phyloP scores from a whole-genome alignment of 2,329 filamentous ascomycete genomes.

The Talaromyces rugulosus region DNA sequence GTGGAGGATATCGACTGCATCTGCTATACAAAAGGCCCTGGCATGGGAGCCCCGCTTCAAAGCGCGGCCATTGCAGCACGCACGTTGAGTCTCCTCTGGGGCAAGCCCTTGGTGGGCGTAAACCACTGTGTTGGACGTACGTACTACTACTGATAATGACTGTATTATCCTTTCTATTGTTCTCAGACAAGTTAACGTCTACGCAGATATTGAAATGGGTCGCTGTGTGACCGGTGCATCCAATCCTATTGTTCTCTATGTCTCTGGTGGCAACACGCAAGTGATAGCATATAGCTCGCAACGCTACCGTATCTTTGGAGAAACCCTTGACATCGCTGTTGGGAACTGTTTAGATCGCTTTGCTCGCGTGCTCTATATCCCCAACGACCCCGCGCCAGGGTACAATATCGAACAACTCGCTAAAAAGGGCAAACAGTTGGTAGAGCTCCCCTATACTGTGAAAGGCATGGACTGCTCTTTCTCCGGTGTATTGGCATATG shows the following conservation, averaged over 20 bases:
- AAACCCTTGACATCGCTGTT: slow-evolving; percentile 94
- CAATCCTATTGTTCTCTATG: slow-evolving; percentile 94
- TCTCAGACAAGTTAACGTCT: slow-evolving; percentile 2
- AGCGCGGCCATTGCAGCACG: slow-evolving; percentile 81
- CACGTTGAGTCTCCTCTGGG: slow-evolving; percentile 78
- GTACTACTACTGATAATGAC: slow-evolving; percentile 19
- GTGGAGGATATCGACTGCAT: slow-evolving; percentile 76
- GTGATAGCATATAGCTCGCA: slow-evolving; percentile 95
- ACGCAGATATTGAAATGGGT: slow-evolving; percentile 88
- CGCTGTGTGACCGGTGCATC: slow-evolving; percentile 82
- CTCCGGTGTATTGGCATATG: slow-evolving; percentile 79
- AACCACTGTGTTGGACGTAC: slow-evolving; percentile 92
- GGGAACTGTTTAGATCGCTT: slow-evolving; percentile 97
- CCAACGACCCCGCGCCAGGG: slow-evolving; percentile 92
- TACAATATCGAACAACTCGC: slow-evolving; percentile 98
- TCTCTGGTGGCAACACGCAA: slow-evolving; percentile 93
- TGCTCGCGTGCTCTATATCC: slow-evolving; percentile 82
- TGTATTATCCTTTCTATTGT: not conserved
- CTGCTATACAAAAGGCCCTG: slow-evolving; percentile 92
- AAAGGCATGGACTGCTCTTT: slow-evolving; percentile 99
- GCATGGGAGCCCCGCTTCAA: slow-evolving; percentile 91
- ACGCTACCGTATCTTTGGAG: slow-evolving; percentile 95
- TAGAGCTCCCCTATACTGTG: slow-evolving; percentile 91
- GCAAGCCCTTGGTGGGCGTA: slow-evolving; percentile 82
- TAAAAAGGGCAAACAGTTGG: slow-evolving; percentile 63